Conservation (phyloP, 805 yeast genomes). For the Priceomyces castillae region DNA sequence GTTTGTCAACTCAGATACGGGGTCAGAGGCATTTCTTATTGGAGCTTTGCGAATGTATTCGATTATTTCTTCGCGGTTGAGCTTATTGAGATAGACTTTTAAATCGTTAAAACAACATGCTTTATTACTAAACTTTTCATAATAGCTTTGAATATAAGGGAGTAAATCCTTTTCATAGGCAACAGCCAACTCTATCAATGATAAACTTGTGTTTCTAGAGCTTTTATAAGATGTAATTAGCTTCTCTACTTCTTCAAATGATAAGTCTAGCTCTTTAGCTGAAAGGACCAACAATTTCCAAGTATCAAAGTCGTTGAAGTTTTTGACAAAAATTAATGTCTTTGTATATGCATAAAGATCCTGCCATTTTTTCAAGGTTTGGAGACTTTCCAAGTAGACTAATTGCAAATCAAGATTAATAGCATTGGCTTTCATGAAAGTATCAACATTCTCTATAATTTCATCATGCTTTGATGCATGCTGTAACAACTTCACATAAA, state of each 20-base stretch:
- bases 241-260: constrained; percentile 27
- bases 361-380: constrained; percentile 40
- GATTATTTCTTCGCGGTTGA: constrained; percentile 12
- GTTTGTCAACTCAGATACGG: constrained; percentile 15
- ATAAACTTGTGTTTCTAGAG: constrained; percentile 29
- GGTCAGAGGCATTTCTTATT: constrained; percentile 1
- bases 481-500: constrained; percentile 51
- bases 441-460: constrained; percentile 21
- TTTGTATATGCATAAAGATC: constrained; percentile 39
- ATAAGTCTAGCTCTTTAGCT: constrained; percentile 30
- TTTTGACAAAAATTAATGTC: constrained; percentile 41
- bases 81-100: constrained; percentile 20
- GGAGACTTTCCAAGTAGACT: constrained; percentile 48
- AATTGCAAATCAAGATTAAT: constrained; percentile 65
- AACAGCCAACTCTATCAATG: constrained; percentile 23
- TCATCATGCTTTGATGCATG: constrained; percentile 29
- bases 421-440: constrained; percentile 29
- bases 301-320: constrained; percentile 73
- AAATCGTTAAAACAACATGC: constrained; percentile 67
- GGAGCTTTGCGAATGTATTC: constrained; percentile 18
- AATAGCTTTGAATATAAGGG: constrained; percentile 38
- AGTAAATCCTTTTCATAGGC: constrained; percentile 21
- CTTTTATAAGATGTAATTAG: constrained; percentile 9
- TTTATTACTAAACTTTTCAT: constrained; percentile 49
- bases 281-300: constrained; percentile 61